Conservation (phyloP, 495 filamentous ascomycete genomes). For the Aspergillus funiculosus region DNA sequence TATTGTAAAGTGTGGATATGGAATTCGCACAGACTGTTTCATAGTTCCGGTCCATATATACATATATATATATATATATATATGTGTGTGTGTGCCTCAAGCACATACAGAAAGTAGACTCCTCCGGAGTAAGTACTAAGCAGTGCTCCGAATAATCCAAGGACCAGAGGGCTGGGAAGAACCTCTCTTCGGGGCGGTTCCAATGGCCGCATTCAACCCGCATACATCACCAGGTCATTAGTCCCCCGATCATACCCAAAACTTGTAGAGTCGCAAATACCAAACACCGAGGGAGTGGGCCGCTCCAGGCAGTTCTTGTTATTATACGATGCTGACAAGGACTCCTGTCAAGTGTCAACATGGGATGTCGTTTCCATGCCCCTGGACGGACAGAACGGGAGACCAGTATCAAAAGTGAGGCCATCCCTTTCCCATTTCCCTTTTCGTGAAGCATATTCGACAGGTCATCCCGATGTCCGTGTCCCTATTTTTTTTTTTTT, state of each 20-base stretch:
- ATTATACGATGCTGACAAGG: background rate
- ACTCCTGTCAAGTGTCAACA: background rate
- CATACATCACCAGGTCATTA: slow-evolving; percentile 8
- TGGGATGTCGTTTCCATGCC: background rate
- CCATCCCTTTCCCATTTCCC: too few relatives aligned
- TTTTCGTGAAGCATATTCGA: slow-evolving; percentile 10
- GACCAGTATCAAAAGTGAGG: background rate
- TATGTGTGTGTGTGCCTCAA: too few relatives aligned
- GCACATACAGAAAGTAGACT: too few relatives aligned
- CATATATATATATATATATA: too few relatives aligned
- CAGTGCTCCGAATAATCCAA: too few relatives aligned
- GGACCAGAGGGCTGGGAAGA: background rate
- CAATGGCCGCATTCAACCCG: slow-evolving; percentile 10
- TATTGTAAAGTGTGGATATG: too few relatives aligned
- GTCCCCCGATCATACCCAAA: slow-evolving; percentile 1
- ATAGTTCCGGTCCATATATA: too few relatives aligned
- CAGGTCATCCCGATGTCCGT: slow-evolving; percentile 11
- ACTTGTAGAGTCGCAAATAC: too few relatives aligned
- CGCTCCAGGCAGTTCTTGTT: background rate
- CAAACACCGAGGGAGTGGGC: slow-evolving; percentile 5
- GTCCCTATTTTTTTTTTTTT: slow-evolving; percentile 6
- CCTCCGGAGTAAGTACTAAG: too few relatives aligned
- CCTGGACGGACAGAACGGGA: slow-evolving; percentile 1
- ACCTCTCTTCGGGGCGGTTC: background rate
- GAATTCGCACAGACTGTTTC: too few relatives aligned